These are phyloP conservation scores for Metschnikowia koreensis DNA, from an alignment of 805 yeast genomes.

Conservation along the genomic window DNA sequence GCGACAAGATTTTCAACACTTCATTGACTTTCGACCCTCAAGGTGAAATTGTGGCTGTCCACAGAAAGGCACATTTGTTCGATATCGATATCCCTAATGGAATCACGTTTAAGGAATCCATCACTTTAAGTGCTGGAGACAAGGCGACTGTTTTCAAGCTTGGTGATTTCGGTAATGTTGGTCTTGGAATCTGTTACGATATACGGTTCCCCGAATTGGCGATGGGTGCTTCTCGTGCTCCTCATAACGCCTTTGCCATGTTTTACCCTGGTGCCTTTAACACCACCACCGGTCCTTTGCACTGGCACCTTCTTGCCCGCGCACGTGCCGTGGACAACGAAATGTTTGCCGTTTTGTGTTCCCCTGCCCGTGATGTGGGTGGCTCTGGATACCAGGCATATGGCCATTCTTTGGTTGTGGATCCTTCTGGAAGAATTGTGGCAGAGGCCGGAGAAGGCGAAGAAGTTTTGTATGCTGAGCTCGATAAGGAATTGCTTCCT, in stretches of 20 bases:
- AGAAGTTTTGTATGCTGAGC: slow-evolving; percentile 69
- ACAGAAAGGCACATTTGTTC: slow-evolving; percentile 86
- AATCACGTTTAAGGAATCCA: slow-evolving; percentile 82
- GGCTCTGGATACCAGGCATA: slow-evolving; percentile 57
- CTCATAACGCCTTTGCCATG: slow-evolving; percentile 69
- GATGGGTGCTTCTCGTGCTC: slow-evolving; percentile 58
- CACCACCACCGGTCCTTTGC: slow-evolving; percentile 80
- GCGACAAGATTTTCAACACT: slow-evolving; percentile 60
- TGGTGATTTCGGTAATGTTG: slow-evolving; percentile 52
- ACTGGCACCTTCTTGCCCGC: slow-evolving; percentile 75
- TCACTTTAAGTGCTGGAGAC: slow-evolving; percentile 71
- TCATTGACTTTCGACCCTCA: slow-evolving; percentile 65
- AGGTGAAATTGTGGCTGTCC: slow-evolving; percentile 83
- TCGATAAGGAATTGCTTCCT: slow-evolving; percentile 59
- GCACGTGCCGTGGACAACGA: slow-evolving; percentile 67
- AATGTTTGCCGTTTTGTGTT: slow-evolving; percentile 67
- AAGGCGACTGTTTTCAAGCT: slow-evolving; percentile 76
- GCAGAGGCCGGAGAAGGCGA: slow-evolving; percentile 80
- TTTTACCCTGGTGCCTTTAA: slow-evolving; percentile 83
- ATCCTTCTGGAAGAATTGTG: slow-evolving; percentile 58
- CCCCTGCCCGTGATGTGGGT: slow-evolving; percentile 79
- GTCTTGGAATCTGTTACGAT: slow-evolving; percentile 85
- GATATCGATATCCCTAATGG: slow-evolving; percentile 92
- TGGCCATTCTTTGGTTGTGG: slow-evolving; percentile 65
- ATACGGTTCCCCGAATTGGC: slow-evolving; percentile 80